Percentiles rank a stretch among this genome's conserved stretches.
Evolutionary conservation across 1,139 yeast genomes (phyloP).

Genomic region (Kodamaea anthophila): DNA sequence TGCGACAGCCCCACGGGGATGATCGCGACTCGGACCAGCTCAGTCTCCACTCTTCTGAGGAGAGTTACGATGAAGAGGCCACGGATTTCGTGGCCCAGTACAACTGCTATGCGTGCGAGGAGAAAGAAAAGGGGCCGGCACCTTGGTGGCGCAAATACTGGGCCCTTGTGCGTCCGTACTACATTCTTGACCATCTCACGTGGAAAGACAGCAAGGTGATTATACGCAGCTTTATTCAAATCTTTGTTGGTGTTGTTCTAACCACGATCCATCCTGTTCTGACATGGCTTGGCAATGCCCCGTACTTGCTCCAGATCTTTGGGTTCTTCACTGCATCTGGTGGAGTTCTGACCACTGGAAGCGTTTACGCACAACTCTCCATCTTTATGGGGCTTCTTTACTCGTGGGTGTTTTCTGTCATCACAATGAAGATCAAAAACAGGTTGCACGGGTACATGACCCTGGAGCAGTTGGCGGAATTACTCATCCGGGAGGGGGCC

Average conservation of each 20-base stretch:
- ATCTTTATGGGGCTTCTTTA: constrained; percentile 14
- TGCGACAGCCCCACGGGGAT: constrained; percentile 2
- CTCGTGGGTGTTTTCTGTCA: constrained; percentile 22
- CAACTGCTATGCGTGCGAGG: no score
- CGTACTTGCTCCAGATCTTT: constrained; percentile 24
- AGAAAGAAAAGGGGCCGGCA: no score
- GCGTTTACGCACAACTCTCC: constrained; percentile 14
- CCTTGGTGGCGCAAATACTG: constrained; percentile 6
- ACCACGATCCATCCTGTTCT: constrained; percentile 21
- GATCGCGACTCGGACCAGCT: constrained; percentile 1
- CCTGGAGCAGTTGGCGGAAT: constrained; percentile 12
- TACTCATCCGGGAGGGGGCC: constrained; percentile 21
- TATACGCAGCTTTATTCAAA: constrained; percentile 24
- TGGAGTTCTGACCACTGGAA: constrained; percentile 20
- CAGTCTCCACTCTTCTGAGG: constrained; percentile 4
- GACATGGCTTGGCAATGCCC: constrained; percentile 27
- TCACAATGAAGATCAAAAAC: constrained; percentile 22
- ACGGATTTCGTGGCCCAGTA: no score
- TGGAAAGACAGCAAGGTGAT: constrained; percentile 21
- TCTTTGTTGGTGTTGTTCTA: constrained; percentile 23
- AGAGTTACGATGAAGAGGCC: no score
- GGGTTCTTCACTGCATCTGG: constrained; percentile 26
- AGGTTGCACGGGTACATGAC: constrained; percentile 23
- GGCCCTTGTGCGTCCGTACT: constrained; percentile 15
- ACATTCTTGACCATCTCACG: constrained; percentile 23